Base-by-base conservation (phyloP, 1,139 yeast species). In the Candida sanyaensis region DNA sequence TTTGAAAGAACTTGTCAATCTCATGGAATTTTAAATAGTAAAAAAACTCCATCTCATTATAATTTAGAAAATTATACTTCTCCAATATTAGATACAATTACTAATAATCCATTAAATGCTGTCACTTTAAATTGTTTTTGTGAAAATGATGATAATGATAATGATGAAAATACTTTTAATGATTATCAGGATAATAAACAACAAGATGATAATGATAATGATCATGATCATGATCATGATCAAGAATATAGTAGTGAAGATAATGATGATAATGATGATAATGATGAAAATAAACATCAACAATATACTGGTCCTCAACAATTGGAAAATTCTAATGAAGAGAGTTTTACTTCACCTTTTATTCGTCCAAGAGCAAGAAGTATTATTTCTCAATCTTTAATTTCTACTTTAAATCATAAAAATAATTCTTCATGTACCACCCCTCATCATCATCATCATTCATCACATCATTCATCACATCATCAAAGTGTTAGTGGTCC, bases 1-100 rank as follows among this genome's bases (percentile, higher is more conserved):
- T 54, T 54, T 47, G 57, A 54, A 52, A 36, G 57, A 47, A 46
- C 54, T 9, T 48, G 54, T 27, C 21, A 42, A 21, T 41, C 37
- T 23, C 43, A 41, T 12, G 12, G 39, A n/a, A 36, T 30, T 23
- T 46, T 52, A 17, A 45, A 49, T 8, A 53, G 52, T 38, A 50
- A 50, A 3, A 58, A 52, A 44, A 55, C 50, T 13, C 69, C 70
- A 4, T 47, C 55, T 29, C 71, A 66, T 47, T 65, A 60, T 51
- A 62, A 57, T 37, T 58, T 61, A 13, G 72, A 67, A 44, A 68
- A 68, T 49, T 68, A 56, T 44, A 58, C 65, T 13, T 62, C 63
- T 34, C 73, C 73, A 6, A 64, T 66, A 7, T 55, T 68, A 44
- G 73, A 68, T 49, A 58, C 68, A 21, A 65, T 72, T 21, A 58